Percentiles rank a stretch among this genome's conserved stretches.
These are phyloP conservation scores for Nemophila menziesii DNA, from an alignment of 257 asterid genomes.

Conservation along the genomic window DNA sequence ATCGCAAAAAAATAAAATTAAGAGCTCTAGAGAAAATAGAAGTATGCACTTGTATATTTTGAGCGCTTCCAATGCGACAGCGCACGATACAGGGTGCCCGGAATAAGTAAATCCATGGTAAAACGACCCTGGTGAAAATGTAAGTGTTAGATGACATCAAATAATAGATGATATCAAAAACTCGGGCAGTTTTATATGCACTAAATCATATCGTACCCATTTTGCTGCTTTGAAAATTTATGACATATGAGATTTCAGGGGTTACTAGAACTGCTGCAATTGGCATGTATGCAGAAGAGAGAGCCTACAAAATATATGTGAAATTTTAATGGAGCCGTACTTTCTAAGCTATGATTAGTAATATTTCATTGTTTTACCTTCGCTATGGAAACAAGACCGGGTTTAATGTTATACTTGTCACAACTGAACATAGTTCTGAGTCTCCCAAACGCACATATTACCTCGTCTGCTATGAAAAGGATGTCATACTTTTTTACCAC, in stretches of 20 bases:
- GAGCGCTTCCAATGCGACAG: slow-evolving; percentile 88
- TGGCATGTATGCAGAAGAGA: slow-evolving; percentile 92
- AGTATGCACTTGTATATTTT: slow-evolving; percentile 69
- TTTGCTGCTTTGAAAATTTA: slow-evolving; percentile 76
- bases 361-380: slow-evolving; percentile 34
- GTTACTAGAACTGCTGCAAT: slow-evolving; percentile 91
- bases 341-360: no score
- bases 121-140: slow-evolving; percentile 60
- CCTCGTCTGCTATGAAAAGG: slow-evolving; percentile 92
- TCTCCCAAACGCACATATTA: slow-evolving; percentile 93
- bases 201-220: slow-evolving; percentile 47
- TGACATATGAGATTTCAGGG: slow-evolving; percentile 64
- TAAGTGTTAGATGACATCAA: background rate
- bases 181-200: background rate
- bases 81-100: slow-evolving; percentile 94
- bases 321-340: background rate
- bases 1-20: no score
- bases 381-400: slow-evolving; percentile 83
- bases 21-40: slow-evolving; percentile 1
- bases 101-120: slow-evolving; percentile 97
- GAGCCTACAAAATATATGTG: slow-evolving; percentile 44
- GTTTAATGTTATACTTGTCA: slow-evolving; percentile 82
- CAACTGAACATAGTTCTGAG: slow-evolving; percentile 87
- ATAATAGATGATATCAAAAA: no score
- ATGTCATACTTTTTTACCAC: slow-evolving; percentile 73